Conservation (phyloP, 2,329 filamentous ascomycete species). For the Trichophyton mentagrophytes region DNA sequence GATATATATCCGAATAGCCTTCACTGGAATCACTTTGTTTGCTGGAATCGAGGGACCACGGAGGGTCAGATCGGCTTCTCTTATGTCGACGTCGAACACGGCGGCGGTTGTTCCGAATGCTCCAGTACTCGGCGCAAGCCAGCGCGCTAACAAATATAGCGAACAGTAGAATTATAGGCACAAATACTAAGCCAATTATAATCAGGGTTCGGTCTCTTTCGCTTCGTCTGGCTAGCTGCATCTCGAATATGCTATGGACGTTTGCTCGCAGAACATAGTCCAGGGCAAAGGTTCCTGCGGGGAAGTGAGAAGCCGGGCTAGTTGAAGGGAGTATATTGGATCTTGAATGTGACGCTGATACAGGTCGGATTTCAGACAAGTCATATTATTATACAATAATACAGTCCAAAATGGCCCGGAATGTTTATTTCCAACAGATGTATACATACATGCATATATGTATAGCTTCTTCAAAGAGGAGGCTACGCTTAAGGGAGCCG, state of each 20-base stretch:
- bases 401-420: not conserved
- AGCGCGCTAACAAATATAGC: slow-evolving; percentile 28
- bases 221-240: slow-evolving; percentile 4
- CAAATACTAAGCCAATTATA: slow-evolving; percentile 34
- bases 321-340: not conserved
- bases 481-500: not conserved
- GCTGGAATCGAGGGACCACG: slow-evolving; percentile 18
- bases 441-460: not conserved
- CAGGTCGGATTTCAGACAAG: not conserved
- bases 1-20: slow-evolving; percentile 18
- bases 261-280: not conserved
- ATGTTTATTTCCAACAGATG: not conserved
- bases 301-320: not conserved
- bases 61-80: slow-evolving; percentile 22
- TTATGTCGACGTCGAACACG: slow-evolving; percentile 19
- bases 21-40: slow-evolving; percentile 23
- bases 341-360: not conserved
- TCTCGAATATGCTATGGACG: not conserved
- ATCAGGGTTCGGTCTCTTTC: slow-evolving; percentile 18
- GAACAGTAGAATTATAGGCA: slow-evolving; percentile 36
- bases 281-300: too few relatives aligned
- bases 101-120: slow-evolving; percentile 15
- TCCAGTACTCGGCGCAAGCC: slow-evolving; percentile 27
- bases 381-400: not conserved
- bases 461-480: not conserved